Evolutionary conservation across 2,329 filamentous ascomycete genomes (phyloP).

Genomic region (Beauveria sp.): DNA sequence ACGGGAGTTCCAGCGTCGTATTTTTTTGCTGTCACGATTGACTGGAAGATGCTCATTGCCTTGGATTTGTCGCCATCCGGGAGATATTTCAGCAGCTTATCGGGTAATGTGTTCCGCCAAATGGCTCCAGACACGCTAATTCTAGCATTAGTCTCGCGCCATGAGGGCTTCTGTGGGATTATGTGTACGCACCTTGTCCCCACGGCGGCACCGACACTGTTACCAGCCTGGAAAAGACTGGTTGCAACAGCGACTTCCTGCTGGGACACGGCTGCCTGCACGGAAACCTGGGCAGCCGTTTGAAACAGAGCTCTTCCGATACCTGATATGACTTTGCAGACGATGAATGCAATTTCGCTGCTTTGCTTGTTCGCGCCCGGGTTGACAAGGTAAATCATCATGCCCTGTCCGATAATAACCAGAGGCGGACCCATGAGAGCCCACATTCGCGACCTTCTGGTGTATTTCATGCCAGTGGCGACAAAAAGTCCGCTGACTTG

Average conservation of each 20-base stretch:
- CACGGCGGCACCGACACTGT: constrained; percentile 24
- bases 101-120: constrained; percentile 24
- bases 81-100: constrained; percentile 20
- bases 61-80: constrained; percentile 15
- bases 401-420: constrained; percentile 27
- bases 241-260: constrained; percentile 31
- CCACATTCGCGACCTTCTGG: constrained; percentile 27
- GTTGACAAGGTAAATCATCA: constrained; percentile 24
- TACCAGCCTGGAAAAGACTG: constrained; percentile 27
- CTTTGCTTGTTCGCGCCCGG: constrained; percentile 18
- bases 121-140: constrained; percentile 28
- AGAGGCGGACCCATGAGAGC: constrained; percentile 25
- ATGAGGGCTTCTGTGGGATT: background rate
- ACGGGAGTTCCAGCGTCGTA: constrained; percentile 1
- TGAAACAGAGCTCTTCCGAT: constrained; percentile 28
- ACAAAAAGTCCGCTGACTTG: constrained; percentile 29
- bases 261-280: constrained; percentile 26
- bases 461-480: constrained; percentile 29
- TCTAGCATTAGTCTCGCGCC: no score
- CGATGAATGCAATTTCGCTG: constrained; percentile 27
- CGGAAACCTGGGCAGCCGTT: constrained; percentile 23
- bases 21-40: constrained; percentile 19
- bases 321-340: constrained; percentile 26
- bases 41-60: constrained; percentile 17
- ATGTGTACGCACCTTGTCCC: constrained; percentile 21